Evolutionary conservation across 23 red algal genomes (phyloP).

Genomic region (Chondrus crispus): DNA sequence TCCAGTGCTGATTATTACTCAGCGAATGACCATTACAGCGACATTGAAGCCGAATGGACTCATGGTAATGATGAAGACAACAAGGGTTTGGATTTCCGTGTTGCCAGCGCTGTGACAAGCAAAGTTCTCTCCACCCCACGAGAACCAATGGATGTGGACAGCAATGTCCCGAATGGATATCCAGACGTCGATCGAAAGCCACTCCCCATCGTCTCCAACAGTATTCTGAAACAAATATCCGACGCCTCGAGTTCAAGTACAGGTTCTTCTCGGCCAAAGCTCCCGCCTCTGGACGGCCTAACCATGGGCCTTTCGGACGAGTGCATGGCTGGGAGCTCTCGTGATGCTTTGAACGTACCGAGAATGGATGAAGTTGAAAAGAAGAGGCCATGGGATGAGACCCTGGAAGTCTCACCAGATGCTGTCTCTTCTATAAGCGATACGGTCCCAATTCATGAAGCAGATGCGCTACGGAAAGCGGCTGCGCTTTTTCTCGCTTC

Average conservation of each 20-base stretch:
- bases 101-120: not conserved
- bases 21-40: not conserved
- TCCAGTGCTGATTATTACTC: not conserved
- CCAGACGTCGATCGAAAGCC: not conserved
- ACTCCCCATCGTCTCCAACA: not conserved
- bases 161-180: not conserved
- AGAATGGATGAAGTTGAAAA: not conserved
- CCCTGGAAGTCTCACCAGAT: too few species aligned
- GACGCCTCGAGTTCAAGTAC: not conserved
- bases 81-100: not conserved
- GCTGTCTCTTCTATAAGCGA: too few species aligned
- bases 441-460: too few species aligned
- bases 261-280: conserved; percentile 14
- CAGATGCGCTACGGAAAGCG: not conserved
- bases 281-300: conserved; percentile 37
- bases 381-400: too few species aligned
- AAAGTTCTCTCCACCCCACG: not conserved
- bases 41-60: not conserved
- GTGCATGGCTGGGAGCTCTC: conserved; percentile 18
- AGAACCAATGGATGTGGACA: not conserved
- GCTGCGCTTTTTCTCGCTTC: conserved; percentile 33
- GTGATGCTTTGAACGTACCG: not conserved
- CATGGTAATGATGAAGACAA: too few species aligned
- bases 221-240: not conserved
- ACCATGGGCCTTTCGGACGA: conserved; percentile 56